phyloP scores from a whole-genome alignment of 768 basidiomycete genomes.

The Postia placenta region DNA sequence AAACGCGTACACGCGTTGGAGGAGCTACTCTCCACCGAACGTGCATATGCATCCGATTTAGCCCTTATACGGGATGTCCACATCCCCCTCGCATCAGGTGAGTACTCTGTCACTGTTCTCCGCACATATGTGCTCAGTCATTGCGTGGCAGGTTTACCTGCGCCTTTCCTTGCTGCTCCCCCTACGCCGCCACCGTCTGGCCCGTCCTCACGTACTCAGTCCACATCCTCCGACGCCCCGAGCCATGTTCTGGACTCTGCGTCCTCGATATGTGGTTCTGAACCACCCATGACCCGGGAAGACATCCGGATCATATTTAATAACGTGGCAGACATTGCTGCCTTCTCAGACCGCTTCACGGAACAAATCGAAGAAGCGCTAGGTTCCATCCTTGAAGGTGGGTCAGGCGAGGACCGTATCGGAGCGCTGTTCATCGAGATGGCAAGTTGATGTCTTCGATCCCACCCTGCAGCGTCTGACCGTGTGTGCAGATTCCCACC shows the following conservation, averaged over 20 bases:
- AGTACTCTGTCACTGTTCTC: slow-evolving; percentile 18
- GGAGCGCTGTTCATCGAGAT: slow-evolving; percentile 65
- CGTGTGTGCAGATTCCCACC: slow-evolving; percentile 47
- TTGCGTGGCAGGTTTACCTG: slow-evolving; percentile 30
- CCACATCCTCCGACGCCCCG: slow-evolving; percentile 46
- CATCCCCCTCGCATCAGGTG: slow-evolving; percentile 73
- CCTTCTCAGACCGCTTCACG: slow-evolving; percentile 62
- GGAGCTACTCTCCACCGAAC: slow-evolving; percentile 73
- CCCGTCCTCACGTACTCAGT: slow-evolving; percentile 45
- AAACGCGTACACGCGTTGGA: slow-evolving; percentile 75
- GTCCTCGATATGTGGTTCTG: slow-evolving; percentile 18
- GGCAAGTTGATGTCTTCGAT: slow-evolving; percentile 38
- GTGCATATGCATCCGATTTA: slow-evolving; percentile 80
- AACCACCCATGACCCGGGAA: slow-evolving; percentile 63
- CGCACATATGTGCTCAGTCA: slow-evolving; percentile 5
- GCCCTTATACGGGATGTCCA: slow-evolving; percentile 73
- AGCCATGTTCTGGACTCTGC: slow-evolving; percentile 9
- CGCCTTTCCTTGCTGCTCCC: slow-evolving; percentile 30
- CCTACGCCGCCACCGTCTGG: slow-evolving; percentile 37
- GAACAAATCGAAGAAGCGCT: slow-evolving; percentile 61
- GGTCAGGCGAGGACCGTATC: slow-evolving; percentile 63
- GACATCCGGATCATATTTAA: slow-evolving; percentile 70
- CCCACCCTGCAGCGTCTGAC: slow-evolving; percentile 2
- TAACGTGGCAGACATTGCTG: slow-evolving; percentile 71
- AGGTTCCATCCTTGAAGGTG: slow-evolving; percentile 54